These are phyloP conservation scores for Uncinocarpus reesii DNA, from an alignment of 2,329 filamentous ascomycete genomes.

Conservation along the genomic window DNA sequence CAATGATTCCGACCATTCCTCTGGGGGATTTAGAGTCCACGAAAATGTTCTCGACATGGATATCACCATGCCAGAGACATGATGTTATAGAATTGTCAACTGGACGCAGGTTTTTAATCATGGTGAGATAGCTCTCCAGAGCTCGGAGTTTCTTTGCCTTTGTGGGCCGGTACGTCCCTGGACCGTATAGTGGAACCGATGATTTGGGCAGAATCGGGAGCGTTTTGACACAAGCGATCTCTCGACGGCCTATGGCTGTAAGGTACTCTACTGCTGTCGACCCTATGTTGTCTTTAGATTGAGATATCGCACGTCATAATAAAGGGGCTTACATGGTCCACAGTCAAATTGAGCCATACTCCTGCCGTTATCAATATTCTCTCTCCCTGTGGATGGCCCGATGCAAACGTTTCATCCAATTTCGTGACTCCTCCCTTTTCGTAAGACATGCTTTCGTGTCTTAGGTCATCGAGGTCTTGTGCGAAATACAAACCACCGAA, in stretches of 20 bases:
- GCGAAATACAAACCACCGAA: constrained; percentile 24
- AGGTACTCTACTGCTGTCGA: constrained; percentile 25
- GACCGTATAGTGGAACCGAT: constrained; percentile 28
- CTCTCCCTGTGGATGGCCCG: constrained; percentile 30
- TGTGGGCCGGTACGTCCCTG: constrained; percentile 30
- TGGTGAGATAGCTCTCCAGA: constrained; percentile 11
- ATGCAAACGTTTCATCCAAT: constrained; percentile 25
- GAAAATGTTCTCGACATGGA: constrained; percentile 26
- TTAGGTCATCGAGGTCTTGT: constrained; percentile 1
- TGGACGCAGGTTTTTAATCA: constrained; percentile 10
- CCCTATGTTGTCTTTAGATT: constrained; percentile 19
- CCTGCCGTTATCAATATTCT: constrained; percentile 26
- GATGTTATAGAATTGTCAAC: constrained; percentile 13
- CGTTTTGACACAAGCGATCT: constrained; percentile 25
- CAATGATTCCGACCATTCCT: constrained; percentile 25
- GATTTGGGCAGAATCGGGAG: constrained; percentile 24
- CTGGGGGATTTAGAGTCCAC: constrained; percentile 22
- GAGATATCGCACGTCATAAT: neutral
- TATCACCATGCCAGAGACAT: constrained; percentile 28
- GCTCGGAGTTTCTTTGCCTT: constrained; percentile 18
- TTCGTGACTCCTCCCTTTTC: constrained; percentile 6
- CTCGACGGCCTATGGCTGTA: constrained; percentile 27
- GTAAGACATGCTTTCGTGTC: constrained; percentile 1
- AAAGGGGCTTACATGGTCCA: constrained; percentile 30
- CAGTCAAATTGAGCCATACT: constrained; percentile 24